Evolutionary conservation across 495 filamentous ascomycete species (phyloP).

Genomic region (Tuber microsphaerosporum): DNA sequence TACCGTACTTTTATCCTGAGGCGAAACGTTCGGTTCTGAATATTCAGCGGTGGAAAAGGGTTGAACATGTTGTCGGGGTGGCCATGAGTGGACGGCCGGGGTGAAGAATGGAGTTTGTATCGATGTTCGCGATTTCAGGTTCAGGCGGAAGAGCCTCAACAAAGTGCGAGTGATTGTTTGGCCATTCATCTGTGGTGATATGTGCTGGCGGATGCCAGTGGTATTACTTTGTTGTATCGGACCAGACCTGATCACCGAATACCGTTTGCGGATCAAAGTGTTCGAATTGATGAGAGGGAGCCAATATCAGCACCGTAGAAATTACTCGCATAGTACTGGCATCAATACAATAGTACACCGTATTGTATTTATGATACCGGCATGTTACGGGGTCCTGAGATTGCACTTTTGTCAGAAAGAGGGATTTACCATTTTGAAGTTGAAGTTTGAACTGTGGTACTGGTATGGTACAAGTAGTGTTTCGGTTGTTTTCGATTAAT

Average conservation of each 20-base stretch:
- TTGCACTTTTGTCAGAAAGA: not conserved
- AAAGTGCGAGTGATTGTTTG: not conserved
- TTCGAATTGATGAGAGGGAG: not conserved
- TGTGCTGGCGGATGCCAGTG: not conserved
- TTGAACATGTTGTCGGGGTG: not conserved
- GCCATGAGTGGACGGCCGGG: not conserved
- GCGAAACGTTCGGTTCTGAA: slow-evolving; percentile 22
- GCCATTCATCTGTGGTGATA: not conserved
- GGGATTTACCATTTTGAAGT: not conserved
- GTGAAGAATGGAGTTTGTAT: not conserved
- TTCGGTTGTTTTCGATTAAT: not conserved
- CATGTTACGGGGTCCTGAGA: not conserved
- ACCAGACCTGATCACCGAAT: not conserved
- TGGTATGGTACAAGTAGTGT: slow-evolving; percentile 1
- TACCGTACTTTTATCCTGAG: slow-evolving; percentile 25
- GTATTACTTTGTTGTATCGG: not conserved
- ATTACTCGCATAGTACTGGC: not conserved
- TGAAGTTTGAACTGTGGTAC: not conserved
- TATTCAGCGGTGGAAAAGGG: slow-evolving; percentile 21
- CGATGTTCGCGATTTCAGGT: not conserved
- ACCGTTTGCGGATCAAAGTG: not conserved
- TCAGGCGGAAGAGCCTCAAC: not conserved
- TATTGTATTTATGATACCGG: not conserved
- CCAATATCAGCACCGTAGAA: not conserved
- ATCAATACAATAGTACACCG: not conserved